Evolutionary conservation across 2,329 filamentous ascomycete species (phyloP), one percentile per base, ranked within the genome.

Genomic region (Fusarium neocosmosporiellum): DNA sequence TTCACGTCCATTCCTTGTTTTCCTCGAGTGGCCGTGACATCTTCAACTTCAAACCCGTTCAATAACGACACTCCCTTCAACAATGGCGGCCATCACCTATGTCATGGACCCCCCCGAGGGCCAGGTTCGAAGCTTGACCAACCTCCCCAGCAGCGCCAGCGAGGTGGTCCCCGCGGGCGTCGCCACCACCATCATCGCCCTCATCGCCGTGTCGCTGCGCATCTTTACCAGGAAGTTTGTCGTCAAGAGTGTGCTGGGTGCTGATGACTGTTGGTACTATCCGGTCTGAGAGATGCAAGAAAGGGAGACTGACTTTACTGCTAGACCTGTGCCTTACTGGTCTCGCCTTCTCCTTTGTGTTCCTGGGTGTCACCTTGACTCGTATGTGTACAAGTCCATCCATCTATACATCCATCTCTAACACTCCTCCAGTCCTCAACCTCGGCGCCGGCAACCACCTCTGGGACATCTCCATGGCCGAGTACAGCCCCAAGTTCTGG

Each of bases 71-170:
- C 5, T 37, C 10, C 22, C 20, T 37, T 31, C 53, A 53, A 29
- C 18, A 29, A 77, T 78, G 75, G 63, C 73, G 77, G 93, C 94
- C 58, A 96, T 96, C 87, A 91, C 93, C 66, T 79, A 74, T 58
- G 69, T 78, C 39, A 75, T 74, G 69, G 77, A 79, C 31, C 75
- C 76, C 14, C 79, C 74, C 2, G 37, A 61, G 33, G 77, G 77
- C 62, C 63, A 78, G 70, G 72, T 75, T 10, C 69, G 79, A 22
- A 74, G 70, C 5, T 29, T 65, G 24, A 53, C 67, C 29, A 36
- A 76, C 24, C 71, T 73, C 2, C 78, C 78, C 11, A 75, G 36
- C 65, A 79, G 67, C 54, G 75, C 71, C 5, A 61, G 62, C 13
- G 65, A 65, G 31, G 70, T 80, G 9, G 16, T 79, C 13, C 68